phyloP scores from a whole-genome alignment of 2,329 filamentous ascomycete species.

The Ophiobolus disseminans region DNA sequence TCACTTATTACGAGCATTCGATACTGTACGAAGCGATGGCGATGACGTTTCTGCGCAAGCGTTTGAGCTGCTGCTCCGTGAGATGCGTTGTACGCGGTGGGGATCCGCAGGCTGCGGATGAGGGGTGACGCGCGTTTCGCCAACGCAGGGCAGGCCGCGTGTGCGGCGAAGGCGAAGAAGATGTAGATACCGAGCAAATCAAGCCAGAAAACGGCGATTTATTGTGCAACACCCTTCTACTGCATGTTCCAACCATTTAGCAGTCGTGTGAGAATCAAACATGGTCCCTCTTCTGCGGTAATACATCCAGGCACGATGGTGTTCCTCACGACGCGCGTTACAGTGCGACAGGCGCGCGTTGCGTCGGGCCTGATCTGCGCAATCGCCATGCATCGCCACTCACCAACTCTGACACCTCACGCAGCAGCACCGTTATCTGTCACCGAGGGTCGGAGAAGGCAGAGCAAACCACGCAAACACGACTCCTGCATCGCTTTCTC shows the following conservation, averaged over 20 bases:
- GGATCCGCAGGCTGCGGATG: constrained; percentile 20
- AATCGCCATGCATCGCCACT: not conserved
- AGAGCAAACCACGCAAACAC: not conserved
- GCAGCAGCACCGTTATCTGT: too few species aligned
- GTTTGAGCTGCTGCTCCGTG: constrained; percentile 13
- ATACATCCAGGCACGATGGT: not conserved
- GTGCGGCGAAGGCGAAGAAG: constrained; percentile 12
- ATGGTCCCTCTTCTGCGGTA: too few species aligned
- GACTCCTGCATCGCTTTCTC: not conserved
- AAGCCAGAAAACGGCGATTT: constrained; percentile 21
- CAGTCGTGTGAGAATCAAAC: too few species aligned
- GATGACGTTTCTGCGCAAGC: constrained; percentile 14
- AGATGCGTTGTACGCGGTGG: constrained; percentile 25
- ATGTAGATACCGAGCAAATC: constrained; percentile 19
- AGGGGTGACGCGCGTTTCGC: constrained; percentile 33
- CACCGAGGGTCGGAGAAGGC: too few species aligned
- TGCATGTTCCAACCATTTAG: not conserved
- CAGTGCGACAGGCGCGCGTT: not conserved
- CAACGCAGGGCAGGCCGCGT: constrained; percentile 11
- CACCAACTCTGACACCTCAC: too few species aligned
- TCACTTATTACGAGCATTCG: constrained; percentile 35
- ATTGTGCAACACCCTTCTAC: constrained; percentile 13
- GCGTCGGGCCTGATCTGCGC: constrained; percentile 1
- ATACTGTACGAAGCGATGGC: constrained; percentile 24
- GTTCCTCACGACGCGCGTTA: constrained; percentile 3